These are phyloP conservation scores for Reutealis trisperma DNA, from an alignment of 345 rosid species.

Conservation along the genomic window DNA sequence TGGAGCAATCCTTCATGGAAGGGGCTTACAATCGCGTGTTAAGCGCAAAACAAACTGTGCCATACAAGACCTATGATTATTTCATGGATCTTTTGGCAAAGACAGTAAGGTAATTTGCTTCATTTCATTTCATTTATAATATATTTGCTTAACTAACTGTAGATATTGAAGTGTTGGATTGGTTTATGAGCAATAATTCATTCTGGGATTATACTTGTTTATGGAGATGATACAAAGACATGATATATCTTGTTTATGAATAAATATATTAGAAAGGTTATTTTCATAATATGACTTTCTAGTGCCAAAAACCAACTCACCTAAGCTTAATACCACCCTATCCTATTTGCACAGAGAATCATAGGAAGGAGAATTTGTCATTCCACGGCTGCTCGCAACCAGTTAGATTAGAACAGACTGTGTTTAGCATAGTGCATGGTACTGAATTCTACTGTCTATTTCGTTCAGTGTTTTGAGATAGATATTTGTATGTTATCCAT, in stretches of 20 bases:
- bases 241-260: not conserved
- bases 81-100: slow-evolving; percentile 98
- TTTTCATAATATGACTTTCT: not conserved
- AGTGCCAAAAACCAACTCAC: not conserved
- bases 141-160: not conserved
- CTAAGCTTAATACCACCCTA: not conserved
- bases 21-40: slow-evolving; percentile 95
- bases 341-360: not conserved
- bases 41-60: slow-evolving; percentile 89
- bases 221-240: not conserved
- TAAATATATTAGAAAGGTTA: too few species aligned
- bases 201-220: not conserved
- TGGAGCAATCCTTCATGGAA: slow-evolving; percentile 99
- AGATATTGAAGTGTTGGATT: not conserved
- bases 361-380: not conserved
- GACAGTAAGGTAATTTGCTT: slow-evolving; percentile 73
- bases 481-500: not conserved
- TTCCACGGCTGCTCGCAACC: not conserved
- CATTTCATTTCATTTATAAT: not conserved
- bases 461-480: not conserved
- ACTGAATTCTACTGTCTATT: not conserved
- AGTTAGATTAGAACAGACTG: not conserved
- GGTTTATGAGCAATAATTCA: not conserved
- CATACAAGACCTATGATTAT: slow-evolving; percentile 81
- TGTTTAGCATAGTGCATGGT: not conserved